phyloP scores from a whole-genome alignment of 352 stramenopile species.

The Phytophthora constricta region DNA sequence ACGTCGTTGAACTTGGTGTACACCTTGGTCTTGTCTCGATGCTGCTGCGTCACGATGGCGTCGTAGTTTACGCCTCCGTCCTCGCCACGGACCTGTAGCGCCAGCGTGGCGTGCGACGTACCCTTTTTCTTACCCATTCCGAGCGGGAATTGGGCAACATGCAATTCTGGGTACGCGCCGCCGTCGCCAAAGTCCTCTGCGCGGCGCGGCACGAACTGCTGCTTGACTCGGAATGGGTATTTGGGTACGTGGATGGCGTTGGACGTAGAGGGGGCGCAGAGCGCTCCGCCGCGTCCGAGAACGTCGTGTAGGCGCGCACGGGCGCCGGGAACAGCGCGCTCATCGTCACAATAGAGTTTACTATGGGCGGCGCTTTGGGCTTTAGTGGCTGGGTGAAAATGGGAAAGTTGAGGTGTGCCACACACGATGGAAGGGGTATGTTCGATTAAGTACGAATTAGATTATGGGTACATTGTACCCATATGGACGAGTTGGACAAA shows the following conservation, averaged over 20 bases:
- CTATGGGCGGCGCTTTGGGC: too few species aligned
- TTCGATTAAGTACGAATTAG: too few species aligned
- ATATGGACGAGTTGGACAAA: neutral
- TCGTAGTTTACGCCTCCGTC: conserved; percentile 94
- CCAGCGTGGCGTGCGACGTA: conserved; percentile 54
- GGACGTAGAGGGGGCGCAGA: conserved; percentile 4
- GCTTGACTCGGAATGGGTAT: conserved; percentile 63
- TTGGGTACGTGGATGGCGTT: conserved; percentile 31
- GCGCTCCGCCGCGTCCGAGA: conserved; percentile 44
- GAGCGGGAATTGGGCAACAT: conserved; percentile 97
- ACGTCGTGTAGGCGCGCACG: conserved; percentile 75
- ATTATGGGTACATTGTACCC: too few species aligned
- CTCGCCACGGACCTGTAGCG: conserved; percentile 93
- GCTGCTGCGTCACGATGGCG: conserved; percentile 97
- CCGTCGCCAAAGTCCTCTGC: conserved; percentile 96
- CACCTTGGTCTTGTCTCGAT: conserved; percentile 94
- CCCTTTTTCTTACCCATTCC: conserved; percentile 95
- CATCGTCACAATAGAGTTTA: too few species aligned
- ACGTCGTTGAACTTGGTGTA: conserved; percentile 95
- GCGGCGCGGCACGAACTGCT: conserved; percentile 71
- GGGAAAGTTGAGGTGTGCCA: too few species aligned
- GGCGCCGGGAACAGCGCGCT: conserved; percentile 79
- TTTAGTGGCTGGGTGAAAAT: too few species aligned
- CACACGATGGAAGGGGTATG: too few species aligned
- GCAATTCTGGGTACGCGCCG: conserved; percentile 98